Percentiles rank a stretch among this genome's conserved stretches.
These are phyloP conservation scores for Colletotrichum filicis DNA, from an alignment of 2,329 filamentous ascomycete genomes.

Conservation along the genomic window DNA sequence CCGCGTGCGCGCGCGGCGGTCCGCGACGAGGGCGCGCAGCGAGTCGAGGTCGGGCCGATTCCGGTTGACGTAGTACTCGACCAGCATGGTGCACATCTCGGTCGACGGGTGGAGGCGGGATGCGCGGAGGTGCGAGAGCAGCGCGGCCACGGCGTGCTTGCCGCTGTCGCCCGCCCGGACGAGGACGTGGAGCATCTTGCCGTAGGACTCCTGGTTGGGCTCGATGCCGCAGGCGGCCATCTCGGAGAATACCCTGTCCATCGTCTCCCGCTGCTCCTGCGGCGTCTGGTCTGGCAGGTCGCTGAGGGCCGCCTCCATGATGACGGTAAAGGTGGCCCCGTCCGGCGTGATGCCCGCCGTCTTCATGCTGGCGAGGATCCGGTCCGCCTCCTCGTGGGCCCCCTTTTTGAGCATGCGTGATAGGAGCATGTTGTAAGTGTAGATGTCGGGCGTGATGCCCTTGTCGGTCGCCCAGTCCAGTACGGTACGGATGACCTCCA, in stretches of 20 bases:
- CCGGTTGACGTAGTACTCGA: conserved; percentile 73
- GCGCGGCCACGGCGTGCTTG: conserved; percentile 63
- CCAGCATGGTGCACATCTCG: conserved; percentile 80
- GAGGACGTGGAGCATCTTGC: conserved; percentile 75
- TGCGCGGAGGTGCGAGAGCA: conserved; percentile 71
- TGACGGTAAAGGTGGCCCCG: conserved; percentile 77
- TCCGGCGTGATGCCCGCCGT: conserved; percentile 66
- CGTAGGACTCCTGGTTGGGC: conserved; percentile 73
- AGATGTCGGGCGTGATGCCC: conserved; percentile 65
- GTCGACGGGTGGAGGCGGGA: conserved; percentile 64
- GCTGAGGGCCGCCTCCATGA: conserved; percentile 70
- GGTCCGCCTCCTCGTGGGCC: conserved; percentile 58
- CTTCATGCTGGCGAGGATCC: conserved; percentile 70
- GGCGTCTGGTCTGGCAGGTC: conserved; percentile 51
- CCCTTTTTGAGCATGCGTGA: conserved; percentile 64
- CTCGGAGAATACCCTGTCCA: conserved; percentile 65
- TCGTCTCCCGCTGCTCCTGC: conserved; percentile 61
- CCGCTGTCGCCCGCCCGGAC: conserved; percentile 57
- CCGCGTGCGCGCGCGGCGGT: conserved; percentile 45
- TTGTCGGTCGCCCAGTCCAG: conserved; percentile 69
- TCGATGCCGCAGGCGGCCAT: conserved; percentile 68
- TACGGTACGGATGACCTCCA: conserved; percentile 61
- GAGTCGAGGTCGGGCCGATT: conserved; percentile 68
- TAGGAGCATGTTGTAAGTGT: conserved; percentile 78
- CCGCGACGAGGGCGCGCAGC: conserved; percentile 69